Percentiles rank a stretch among this genome's conserved stretches.
phyloP scores from a whole-genome alignment of 2,329 filamentous ascomycete species.

The Piedraia hortae region DNA sequence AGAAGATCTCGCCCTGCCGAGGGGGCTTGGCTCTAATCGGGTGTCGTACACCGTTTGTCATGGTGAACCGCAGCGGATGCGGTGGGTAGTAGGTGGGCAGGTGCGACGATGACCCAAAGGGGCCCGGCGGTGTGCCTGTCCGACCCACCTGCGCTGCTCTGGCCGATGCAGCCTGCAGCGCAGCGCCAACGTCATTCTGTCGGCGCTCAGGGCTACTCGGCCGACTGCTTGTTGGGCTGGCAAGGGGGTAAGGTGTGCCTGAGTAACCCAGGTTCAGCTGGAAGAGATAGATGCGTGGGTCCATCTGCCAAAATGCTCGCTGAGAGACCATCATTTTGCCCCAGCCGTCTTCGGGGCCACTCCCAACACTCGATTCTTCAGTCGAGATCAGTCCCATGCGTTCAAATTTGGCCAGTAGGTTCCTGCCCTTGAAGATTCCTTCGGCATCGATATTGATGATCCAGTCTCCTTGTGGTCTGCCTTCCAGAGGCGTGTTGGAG shows the following conservation, averaged over 20 bases:
- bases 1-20: slow-evolving; percentile 73
- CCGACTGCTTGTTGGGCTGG: slow-evolving; percentile 24
- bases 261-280: slow-evolving; percentile 34
- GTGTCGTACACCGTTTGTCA: slow-evolving; percentile 55
- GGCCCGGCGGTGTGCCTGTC: slow-evolving; percentile 21
- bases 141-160: slow-evolving; percentile 3
- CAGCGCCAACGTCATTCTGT: slow-evolving; percentile 3
- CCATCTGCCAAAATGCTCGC: slow-evolving; percentile 74
- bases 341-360: slow-evolving; percentile 35
- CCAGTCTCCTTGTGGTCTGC: slow-evolving; percentile 65
- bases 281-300: slow-evolving; percentile 67
- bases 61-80: slow-evolving; percentile 50
- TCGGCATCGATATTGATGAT: slow-evolving; percentile 57
- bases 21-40: slow-evolving; percentile 71
- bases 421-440: slow-evolving; percentile 62
- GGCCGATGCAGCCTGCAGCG: not conserved
- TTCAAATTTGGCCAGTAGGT: slow-evolving; percentile 71
- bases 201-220: slow-evolving; percentile 21
- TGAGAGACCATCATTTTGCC: slow-evolving; percentile 55
- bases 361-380: slow-evolving; percentile 46
- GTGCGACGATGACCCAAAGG: slow-evolving; percentile 59
- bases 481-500: slow-evolving; percentile 33
- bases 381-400: slow-evolving; percentile 67
- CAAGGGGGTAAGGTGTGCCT: slow-evolving; percentile 20
- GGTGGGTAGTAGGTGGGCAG: slow-evolving; percentile 80